A percentile compares a stretch with the other conserved stretches of the same genome.
Conservation (phyloP, 768 basidiomycete genomes). For the Leccinum obscurum region DNA sequence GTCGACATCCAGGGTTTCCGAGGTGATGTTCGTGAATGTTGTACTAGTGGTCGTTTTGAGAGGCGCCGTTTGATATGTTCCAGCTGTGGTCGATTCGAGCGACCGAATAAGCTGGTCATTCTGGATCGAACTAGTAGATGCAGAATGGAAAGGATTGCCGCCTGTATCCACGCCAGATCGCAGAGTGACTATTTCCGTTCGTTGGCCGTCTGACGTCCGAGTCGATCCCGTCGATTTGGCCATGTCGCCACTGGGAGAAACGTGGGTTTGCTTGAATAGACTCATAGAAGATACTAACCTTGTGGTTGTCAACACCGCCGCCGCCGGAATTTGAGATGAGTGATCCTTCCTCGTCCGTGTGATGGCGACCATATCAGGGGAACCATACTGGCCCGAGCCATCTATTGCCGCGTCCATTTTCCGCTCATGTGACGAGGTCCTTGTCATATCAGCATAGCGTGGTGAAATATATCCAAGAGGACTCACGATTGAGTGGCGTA, state of each 20-base stretch:
- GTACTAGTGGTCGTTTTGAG: background rate
- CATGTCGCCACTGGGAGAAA: background rate
- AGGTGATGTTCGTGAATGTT: background rate
- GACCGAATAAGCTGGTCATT: background rate
- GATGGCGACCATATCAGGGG: background rate
- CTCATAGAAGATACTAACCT: slow-evolving; percentile 1
- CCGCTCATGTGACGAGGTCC: background rate
- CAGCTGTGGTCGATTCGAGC: background rate
- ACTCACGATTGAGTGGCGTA: slow-evolving; percentile 4
- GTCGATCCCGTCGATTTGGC: background rate
- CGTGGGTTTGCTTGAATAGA: background rate
- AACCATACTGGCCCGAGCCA: background rate
- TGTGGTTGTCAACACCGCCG: background rate
- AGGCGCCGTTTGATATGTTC: background rate
- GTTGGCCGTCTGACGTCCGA: background rate
- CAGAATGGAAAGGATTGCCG: background rate
- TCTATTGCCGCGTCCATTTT: background rate
- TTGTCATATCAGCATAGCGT: background rate
- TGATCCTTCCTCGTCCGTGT: background rate
- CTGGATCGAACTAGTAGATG: background rate
- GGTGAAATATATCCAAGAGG: background rate
- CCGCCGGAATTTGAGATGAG: background rate
- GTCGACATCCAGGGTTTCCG: background rate
- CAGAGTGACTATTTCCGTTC: background rate
- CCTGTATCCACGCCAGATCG: background rate